These are phyloP conservation scores for Arachnomyces sp. DNA, from an alignment of 2,329 filamentous ascomycete species.

Conservation along the genomic window DNA sequence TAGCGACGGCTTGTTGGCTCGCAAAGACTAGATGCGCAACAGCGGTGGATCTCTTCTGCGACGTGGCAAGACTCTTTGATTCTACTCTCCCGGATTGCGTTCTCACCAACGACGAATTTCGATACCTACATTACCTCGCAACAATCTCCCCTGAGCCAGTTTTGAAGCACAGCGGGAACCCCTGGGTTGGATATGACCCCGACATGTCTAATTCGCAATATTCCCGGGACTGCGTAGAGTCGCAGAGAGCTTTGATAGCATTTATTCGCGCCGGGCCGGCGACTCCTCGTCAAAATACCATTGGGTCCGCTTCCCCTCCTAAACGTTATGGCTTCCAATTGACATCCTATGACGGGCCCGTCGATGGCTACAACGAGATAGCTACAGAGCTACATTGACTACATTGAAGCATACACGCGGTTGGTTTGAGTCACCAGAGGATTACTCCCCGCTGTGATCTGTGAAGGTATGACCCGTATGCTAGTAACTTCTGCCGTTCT, in stretches of 20 bases:
- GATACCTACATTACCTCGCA: slow-evolving; percentile 5
- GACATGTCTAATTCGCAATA: background rate
- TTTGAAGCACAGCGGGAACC: background rate
- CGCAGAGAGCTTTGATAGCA: background rate
- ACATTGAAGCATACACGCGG: too few relatives aligned
- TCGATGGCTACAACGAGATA: too few relatives aligned
- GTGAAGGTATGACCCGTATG: too few relatives aligned
- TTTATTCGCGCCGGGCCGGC: too few relatives aligned
- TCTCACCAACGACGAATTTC: slow-evolving; percentile 12
- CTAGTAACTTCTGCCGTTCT: too few relatives aligned
- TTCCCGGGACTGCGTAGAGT: background rate
- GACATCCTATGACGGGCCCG: background rate
- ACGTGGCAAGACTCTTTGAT: slow-evolving; percentile 19
- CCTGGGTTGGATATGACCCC: background rate
- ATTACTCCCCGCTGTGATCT: too few relatives aligned
- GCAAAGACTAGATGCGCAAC: slow-evolving; percentile 19
- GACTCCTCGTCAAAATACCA: too few relatives aligned
- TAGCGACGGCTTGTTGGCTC: slow-evolving; percentile 21
- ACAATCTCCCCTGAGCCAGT: slow-evolving; percentile 4
- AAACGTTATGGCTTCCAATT: background rate
- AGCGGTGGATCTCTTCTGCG: slow-evolving; percentile 23
- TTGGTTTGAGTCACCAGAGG: too few relatives aligned
- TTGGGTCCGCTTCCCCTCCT: background rate
- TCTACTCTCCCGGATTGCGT: slow-evolving; percentile 21
- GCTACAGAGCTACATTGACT: too few relatives aligned